Evolutionary conservation across 345 rosid species (phyloP).

Genomic region (Gossypium mustelinum): DNA sequence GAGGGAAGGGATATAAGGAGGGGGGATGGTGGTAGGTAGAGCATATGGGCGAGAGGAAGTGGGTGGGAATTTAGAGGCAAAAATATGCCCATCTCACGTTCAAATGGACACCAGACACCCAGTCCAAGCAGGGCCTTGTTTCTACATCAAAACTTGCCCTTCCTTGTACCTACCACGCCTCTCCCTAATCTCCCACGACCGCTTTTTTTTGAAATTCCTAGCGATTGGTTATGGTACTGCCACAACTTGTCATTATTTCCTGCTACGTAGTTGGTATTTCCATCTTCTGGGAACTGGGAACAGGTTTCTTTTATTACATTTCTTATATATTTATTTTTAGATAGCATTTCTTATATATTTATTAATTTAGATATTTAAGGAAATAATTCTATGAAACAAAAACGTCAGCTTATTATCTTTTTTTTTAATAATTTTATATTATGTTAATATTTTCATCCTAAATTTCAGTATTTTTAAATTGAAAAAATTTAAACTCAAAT

Average conservation of each 20-base stretch:
- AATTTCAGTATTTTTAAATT: too few relatives aligned
- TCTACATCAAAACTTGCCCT: background rate
- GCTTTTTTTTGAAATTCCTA: too few relatives aligned
- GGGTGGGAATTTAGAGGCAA: background rate
- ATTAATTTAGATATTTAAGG: too few relatives aligned
- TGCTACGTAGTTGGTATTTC: background rate
- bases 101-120: constrained; percentile 5
- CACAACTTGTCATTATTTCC: background rate
- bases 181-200: too few relatives aligned
- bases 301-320: too few relatives aligned
- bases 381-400: fast-evolving
- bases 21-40: constrained; percentile 10
- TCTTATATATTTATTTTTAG: too few relatives aligned
- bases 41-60: constrained; percentile 14
- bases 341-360: too few relatives aligned
- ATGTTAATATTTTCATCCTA: fast-evolving
- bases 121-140: background rate
- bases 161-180: background rate
- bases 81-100: background rate
- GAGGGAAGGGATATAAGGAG: background rate
- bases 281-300: too few relatives aligned
- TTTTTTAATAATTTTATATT: too few relatives aligned
- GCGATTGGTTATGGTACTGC: background rate
- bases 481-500: too few relatives aligned
- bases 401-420: too few relatives aligned